phyloP scores from a whole-genome alignment of 1,284 basidiomycete genomes.

The Cronartium quercuum region DNA sequence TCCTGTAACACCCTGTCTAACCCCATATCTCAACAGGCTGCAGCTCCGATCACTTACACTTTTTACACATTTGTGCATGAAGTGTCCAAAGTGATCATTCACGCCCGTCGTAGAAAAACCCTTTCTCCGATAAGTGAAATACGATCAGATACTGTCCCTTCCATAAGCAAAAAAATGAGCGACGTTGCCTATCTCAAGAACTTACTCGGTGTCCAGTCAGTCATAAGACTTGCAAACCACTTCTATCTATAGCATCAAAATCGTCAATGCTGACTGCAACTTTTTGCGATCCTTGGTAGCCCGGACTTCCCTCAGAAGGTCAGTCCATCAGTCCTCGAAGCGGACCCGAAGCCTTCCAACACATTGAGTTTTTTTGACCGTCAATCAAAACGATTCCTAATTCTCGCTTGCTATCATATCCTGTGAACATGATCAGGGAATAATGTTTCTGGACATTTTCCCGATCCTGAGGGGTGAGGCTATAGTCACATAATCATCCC shows the following conservation, averaged over 20 bases:
- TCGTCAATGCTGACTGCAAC: background rate
- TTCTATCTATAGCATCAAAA: background rate
- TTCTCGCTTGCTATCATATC: background rate
- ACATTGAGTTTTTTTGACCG: background rate
- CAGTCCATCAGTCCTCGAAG: background rate
- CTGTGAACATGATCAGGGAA: constrained; percentile 30
- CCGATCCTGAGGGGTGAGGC: constrained; percentile 28
- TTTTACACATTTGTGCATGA: no score
- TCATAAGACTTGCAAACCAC: background rate
- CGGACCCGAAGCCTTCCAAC: background rate
- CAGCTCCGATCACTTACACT: no score
- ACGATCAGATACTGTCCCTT: no score
- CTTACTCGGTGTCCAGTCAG: constrained; percentile 9
- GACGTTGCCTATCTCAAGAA: constrained; percentile 22
- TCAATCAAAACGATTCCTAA: background rate
- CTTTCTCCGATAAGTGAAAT: no score
- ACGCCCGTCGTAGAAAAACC: no score
- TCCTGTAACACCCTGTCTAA: no score
- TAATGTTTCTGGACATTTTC: constrained; percentile 29
- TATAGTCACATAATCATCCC: background rate
- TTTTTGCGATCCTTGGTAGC: background rate
- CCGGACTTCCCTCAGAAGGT: constrained; percentile 38
- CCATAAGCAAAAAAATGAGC: constrained; percentile 22
- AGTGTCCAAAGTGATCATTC: no score
- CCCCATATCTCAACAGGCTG: no score